phyloP scores from a whole-genome alignment of 169 alveolate genomes.

The Plasmodium coatneyi region DNA sequence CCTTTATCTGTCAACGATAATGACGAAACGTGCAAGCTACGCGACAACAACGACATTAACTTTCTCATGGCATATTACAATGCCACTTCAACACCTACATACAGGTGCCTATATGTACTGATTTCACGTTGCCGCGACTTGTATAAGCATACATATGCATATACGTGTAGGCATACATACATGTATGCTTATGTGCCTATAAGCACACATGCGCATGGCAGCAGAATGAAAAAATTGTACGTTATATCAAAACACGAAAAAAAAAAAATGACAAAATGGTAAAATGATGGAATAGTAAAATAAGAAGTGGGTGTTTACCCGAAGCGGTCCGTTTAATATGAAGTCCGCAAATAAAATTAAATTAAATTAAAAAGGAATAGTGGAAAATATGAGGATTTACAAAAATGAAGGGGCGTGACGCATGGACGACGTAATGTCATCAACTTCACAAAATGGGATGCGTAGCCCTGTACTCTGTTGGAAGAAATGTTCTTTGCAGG shows the following conservation, averaged over 20 bases:
- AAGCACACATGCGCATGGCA: conserved; percentile 5
- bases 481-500: not conserved
- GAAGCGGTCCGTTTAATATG: not conserved
- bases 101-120: not conserved
- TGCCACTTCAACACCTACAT: not conserved
- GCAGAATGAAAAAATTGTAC: not conserved
- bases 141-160: not conserved
- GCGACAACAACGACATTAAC: not conserved
- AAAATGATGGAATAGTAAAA: not conserved
- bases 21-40: not conserved
- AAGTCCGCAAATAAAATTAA: not conserved
- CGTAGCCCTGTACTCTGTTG: not conserved
- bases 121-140: not conserved
- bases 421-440: not conserved
- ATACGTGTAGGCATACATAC: not conserved
- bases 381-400: not conserved
- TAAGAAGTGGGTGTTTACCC: not conserved
- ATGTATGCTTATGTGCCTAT: not conserved
- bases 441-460: not conserved
- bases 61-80: not conserved
- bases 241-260: not conserved
- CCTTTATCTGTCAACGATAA: not conserved
- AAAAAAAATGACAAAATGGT: not conserved
- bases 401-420: not conserved
- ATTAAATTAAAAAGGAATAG: not conserved